Evolutionary conservation across 306 rosid genomes (phyloP), one percentile per base, ranked within the genome.

Genomic region (Glycyrrhiza uralensis): DNA sequence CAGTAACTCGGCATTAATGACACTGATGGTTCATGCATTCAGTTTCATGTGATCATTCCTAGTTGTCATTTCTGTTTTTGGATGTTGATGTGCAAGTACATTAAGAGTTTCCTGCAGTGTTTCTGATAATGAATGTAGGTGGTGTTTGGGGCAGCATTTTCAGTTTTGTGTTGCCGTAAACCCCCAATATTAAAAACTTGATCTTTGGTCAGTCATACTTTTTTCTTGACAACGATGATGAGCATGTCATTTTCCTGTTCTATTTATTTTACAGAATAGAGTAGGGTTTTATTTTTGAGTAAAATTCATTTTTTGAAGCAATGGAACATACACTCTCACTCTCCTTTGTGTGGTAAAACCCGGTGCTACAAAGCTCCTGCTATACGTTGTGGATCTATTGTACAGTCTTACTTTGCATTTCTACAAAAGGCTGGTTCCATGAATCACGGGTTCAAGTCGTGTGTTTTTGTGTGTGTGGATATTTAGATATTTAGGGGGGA

Each of bases 11-110:
- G n/a, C n/a, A 36, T 61, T 50, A 54, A 20, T 65, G 45, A 23
- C 58, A 47, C 57, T 66, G 71, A 20, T 79, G 66, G 22, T 58
- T 51, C 26, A n/a, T 67, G 66, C 58, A 10, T 73, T 64, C 35
- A 58, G 50, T 66, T 46, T 39, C 50, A 0, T 33, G 23, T 7
- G 49, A 47, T 26, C 15, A 57, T 20, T 9, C 74, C 9, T 35
- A 12, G 30, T 62, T 44, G 28, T 64, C 18, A 12, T 6, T 33
- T 36, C 70, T 55, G 17, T 7, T 32, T 52, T 33, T 18, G 13
- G 30, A 63, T 10, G 59, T 78, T 22, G 35, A 71, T 7, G 5
- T 30, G 26, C 49, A 39, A 62, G 44, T 41, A 39, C 58, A 1
- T 20, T 52, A 69, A 15, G 42, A 66, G 35, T 75, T 76, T 56